Percentiles rank a stretch among this genome's conserved stretches.
Conservation (phyloP, 2,329 filamentous ascomycete species). For the Trichoderma koningiopsis region DNA sequence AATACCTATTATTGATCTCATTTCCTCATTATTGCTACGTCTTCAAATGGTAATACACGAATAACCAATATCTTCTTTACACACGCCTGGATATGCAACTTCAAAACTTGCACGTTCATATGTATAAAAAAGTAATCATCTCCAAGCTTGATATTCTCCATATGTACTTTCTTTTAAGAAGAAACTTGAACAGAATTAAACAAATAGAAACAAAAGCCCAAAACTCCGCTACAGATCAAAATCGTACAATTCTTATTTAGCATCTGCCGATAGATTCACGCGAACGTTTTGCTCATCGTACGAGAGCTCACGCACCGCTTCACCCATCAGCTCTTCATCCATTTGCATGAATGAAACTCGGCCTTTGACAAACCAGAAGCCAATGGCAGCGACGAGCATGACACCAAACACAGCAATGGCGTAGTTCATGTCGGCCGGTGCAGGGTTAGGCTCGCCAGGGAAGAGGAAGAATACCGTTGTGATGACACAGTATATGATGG, state of each 20-base stretch:
- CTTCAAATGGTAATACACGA: not conserved
- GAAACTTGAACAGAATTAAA: not conserved
- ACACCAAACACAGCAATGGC: conserved; percentile 59
- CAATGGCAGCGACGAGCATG: conserved; percentile 53
- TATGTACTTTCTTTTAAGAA: not conserved
- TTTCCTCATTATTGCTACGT: not conserved
- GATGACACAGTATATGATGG: conserved; percentile 53
- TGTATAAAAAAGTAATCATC: not conserved
- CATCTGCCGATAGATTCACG: not conserved
- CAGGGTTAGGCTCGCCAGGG: conserved; percentile 48
- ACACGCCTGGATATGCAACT: not conserved
- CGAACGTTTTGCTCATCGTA: not conserved
- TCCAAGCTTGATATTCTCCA: not conserved
- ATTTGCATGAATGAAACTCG: conserved; percentile 35
- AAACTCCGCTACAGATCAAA: not conserved
- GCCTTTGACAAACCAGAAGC: conserved; percentile 55
- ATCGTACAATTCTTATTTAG: not conserved
- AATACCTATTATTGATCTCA: too few species aligned
- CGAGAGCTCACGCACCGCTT: conserved; percentile 1
- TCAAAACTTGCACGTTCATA: not conserved
- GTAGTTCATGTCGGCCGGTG: conserved; percentile 57
- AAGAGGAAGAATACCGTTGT: conserved; percentile 61
- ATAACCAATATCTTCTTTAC: not conserved
- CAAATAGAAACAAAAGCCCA: not conserved
- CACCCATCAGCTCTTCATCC: conserved; percentile 27